Evolutionary conservation across 257 asterid genomes (phyloP), one percentile per base, ranked within the genome.

Genomic region (Solanum etuberosum): DNA sequence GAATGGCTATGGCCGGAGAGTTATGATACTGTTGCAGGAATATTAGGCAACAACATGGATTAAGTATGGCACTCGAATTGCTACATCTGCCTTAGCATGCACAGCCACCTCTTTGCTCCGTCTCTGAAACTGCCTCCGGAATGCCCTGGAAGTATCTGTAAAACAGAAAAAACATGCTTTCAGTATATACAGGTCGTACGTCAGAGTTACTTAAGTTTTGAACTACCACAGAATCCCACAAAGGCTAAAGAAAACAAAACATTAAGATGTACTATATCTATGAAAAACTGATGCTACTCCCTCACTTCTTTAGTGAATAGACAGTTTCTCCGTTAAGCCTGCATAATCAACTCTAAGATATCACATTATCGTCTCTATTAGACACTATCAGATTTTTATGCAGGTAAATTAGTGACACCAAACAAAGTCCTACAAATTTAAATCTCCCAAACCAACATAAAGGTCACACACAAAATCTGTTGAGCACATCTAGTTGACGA

Each of bases 111-210:
- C 92, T 93, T 89, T 94, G 98, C 88, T 94, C 98, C 1, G 93
- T 88, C 88, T 95, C 99, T 29, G 98, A 91, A 78, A 93, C 95
- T 61, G 92, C 92, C 87, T 97, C 99, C 0, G 98, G 98, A 84
- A 95, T 94, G 89, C 93, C 92, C 86, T 94, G 98, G 87, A 95
- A 97, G 93, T 97, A 97, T 90, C 99, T 97, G 95, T 80, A 88
- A 38, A 88, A 5, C 46, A 85, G 86, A 83, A 86, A 14, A 83
- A 82, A 51, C 5, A 73, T 51, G 65, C 14, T 38, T 71, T 90
- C 78, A 87, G 86, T 74, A 27, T 9, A 7, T 31, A 84, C 80
- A 9, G 37, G 38, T 27, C 61, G 2, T 18, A 18, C n/a, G 3
- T 54, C 61, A 18, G n/a, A 54, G 63, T 2, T 54, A 54, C 63